Evolutionary conservation across 495 filamentous ascomycete genomes (phyloP).

Genomic region (Penicillium canescens): DNA sequence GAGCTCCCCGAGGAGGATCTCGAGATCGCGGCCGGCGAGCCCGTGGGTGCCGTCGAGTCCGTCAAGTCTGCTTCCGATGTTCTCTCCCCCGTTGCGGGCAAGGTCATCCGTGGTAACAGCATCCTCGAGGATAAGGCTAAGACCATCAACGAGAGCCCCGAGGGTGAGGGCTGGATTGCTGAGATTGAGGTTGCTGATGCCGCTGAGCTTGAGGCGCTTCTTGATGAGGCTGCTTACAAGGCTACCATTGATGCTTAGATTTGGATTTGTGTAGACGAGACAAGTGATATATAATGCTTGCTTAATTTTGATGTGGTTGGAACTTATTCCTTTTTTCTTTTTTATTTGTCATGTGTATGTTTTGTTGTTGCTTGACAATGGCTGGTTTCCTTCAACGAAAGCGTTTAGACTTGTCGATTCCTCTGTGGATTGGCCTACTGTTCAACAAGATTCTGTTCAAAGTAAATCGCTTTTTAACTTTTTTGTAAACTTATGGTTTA

Average conservation of each 20-base stretch:
- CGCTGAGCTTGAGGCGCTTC: slow-evolving; percentile 70
- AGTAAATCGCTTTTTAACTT: neutral
- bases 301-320: slow-evolving; percentile 1
- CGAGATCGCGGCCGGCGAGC: slow-evolving; percentile 67
- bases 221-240: slow-evolving; percentile 73
- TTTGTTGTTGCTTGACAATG: slow-evolving; percentile 14
- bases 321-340: slow-evolving; percentile 12
- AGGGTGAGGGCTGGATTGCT: slow-evolving; percentile 89
- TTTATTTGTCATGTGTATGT: slow-evolving; percentile 22
- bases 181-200: slow-evolving; percentile 73
- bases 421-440: slow-evolving; percentile 17
- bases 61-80: slow-evolving; percentile 98
- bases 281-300: slow-evolving; percentile 5
- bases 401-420: slow-evolving; percentile 14
- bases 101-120: slow-evolving; percentile 68
- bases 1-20: slow-evolving; percentile 75
- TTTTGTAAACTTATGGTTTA: neutral
- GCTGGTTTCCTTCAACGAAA: slow-evolving; percentile 29
- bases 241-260: slow-evolving; percentile 60
- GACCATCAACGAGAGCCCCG: slow-evolving; percentile 81
- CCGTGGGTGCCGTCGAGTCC: slow-evolving; percentile 92
- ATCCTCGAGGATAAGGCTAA: slow-evolving; percentile 79
- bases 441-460: slow-evolving; percentile 20
- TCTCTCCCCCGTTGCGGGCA: slow-evolving; percentile 80
- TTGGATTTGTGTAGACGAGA: slow-evolving; percentile 7